phyloP scores from a whole-genome alignment of 805 yeast species.

The Barnettozyma californica region DNA sequence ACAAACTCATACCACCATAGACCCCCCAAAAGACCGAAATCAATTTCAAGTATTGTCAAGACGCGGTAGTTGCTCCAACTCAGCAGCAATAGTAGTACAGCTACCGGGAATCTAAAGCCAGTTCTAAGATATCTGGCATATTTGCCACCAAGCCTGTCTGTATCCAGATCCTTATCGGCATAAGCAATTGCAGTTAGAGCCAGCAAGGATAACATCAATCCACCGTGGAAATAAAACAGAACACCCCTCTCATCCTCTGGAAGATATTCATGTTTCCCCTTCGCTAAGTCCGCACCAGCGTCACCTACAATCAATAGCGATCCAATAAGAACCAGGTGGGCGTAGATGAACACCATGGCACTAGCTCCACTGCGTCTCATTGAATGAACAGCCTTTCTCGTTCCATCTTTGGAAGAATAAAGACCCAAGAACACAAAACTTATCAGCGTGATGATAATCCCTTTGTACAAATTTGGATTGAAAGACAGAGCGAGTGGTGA shows the following conservation, averaged over 20 bases:
- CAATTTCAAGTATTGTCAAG: neutral
- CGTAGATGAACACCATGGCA: constrained; percentile 41
- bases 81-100: neutral
- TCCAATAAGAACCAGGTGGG: constrained; percentile 49
- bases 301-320: constrained; percentile 52
- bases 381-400: constrained; percentile 46
- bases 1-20: constrained; percentile 3
- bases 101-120: neutral
- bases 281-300: constrained; percentile 46
- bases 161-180: constrained; percentile 40
- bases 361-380: constrained; percentile 41
- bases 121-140: constrained; percentile 1
- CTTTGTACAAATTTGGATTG: constrained; percentile 38
- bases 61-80: neutral
- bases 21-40: neutral
- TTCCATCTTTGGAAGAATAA: constrained; percentile 51
- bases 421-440: constrained; percentile 48
- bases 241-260: constrained; percentile 34
- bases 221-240: constrained; percentile 48
- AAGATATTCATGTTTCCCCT: constrained; percentile 25
- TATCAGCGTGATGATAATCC: constrained; percentile 39
- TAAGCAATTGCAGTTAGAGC: constrained; percentile 37
- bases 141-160: neutral
- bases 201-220: constrained; percentile 40
- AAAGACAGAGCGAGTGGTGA: constrained; percentile 44